These are phyloP conservation scores for Lentinula novae-zelandiae DNA, from an alignment of 1,284 basidiomycete species.

Conservation along the genomic window DNA sequence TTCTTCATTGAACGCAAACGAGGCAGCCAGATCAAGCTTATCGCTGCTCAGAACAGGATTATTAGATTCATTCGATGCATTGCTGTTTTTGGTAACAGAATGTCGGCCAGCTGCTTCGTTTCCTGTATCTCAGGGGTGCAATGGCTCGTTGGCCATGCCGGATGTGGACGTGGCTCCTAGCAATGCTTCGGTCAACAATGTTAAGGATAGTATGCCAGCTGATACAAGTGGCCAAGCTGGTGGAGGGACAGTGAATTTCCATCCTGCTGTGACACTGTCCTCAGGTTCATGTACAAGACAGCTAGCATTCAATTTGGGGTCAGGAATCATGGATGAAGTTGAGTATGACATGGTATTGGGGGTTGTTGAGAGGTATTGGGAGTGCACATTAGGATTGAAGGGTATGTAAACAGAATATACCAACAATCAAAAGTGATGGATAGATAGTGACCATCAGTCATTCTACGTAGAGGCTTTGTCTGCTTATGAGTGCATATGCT, in stretches of 20 bases:
- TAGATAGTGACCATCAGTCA: too few relatives aligned
- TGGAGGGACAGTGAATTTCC: too few relatives aligned
- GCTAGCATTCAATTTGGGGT: not conserved
- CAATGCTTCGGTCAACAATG: not conserved
- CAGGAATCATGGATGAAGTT: slow-evolving; percentile 33
- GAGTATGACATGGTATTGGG: slow-evolving; percentile 46
- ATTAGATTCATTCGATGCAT: not conserved
- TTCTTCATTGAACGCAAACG: not conserved
- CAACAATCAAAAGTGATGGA: too few relatives aligned
- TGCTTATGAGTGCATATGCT: too few relatives aligned
- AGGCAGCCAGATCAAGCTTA: not conserved
- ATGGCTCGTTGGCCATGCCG: too few relatives aligned
- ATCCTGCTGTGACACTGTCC: too few relatives aligned
- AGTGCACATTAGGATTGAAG: slow-evolving; percentile 20
- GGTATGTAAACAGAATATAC: too few relatives aligned
- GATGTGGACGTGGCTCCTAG: too few relatives aligned
- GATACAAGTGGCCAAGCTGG: slow-evolving; percentile 6
- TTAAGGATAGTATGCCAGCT: not conserved
- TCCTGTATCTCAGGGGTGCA: not conserved
- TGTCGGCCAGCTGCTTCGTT: slow-evolving; percentile 5
- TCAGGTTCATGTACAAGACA: too few relatives aligned
- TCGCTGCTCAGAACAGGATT: not conserved
- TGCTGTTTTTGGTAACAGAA: slow-evolving; percentile 1
- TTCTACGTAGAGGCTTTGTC: too few relatives aligned
- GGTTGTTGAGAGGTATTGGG: slow-evolving; percentile 43